phyloP scores from a whole-genome alignment of 1,284 basidiomycete species.

The Meira miltonrushii region DNA sequence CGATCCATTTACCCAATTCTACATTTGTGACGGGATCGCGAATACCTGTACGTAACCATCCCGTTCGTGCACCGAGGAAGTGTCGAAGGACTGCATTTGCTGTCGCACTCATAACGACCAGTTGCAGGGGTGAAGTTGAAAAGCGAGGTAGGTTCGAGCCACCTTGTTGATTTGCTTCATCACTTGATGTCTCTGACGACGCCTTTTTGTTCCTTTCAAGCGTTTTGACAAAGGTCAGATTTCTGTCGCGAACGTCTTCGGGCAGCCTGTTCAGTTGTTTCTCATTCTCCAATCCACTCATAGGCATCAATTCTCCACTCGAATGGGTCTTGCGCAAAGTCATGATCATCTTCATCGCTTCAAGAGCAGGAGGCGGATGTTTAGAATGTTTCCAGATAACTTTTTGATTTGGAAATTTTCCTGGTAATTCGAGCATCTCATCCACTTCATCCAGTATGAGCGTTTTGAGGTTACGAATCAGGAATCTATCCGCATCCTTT shows the following conservation, averaged over 20 bases:
- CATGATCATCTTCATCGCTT: constrained; percentile 42
- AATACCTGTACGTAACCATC: constrained; percentile 45
- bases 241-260: constrained; percentile 25
- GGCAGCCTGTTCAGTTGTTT: constrained; percentile 18
- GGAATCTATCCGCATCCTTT: constrained; percentile 30
- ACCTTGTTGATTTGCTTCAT: background rate
- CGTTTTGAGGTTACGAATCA: constrained; percentile 36
- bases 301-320: constrained; percentile 33
- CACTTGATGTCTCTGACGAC: constrained; percentile 17
- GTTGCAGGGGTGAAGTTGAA: constrained; percentile 29
- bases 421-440: constrained; percentile 44
- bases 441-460: constrained; percentile 49
- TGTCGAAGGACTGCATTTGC: constrained; percentile 50
- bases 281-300: constrained; percentile 40
- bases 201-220: constrained; percentile 6
- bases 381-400: constrained; percentile 41
- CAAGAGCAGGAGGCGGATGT: constrained; percentile 41
- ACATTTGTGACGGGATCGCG: constrained; percentile 16
- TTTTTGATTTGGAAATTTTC: constrained; percentile 42
- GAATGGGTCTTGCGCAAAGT: constrained; percentile 34
- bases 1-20: constrained; percentile 39
- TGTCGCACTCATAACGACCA: constrained; percentile 44
- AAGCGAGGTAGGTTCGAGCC: too few species aligned
- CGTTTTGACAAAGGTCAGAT: background rate
- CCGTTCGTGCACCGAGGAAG: constrained; percentile 47